These are phyloP conservation scores for Stagonosporopsis chrysanthemi DNA, from an alignment of 2,329 filamentous ascomycete genomes.

Conservation along the genomic window DNA sequence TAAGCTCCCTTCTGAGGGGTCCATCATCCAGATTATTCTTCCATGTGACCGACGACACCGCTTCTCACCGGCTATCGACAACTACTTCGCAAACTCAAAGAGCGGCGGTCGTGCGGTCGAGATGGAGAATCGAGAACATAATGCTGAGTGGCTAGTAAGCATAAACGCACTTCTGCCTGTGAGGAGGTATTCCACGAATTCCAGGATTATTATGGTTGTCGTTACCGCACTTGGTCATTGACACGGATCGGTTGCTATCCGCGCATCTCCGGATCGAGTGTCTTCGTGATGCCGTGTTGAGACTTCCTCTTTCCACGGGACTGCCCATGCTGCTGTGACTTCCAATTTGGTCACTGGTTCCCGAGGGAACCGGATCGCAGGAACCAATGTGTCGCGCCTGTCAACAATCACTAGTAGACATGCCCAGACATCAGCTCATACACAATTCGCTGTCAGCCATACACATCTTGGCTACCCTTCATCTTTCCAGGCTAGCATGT, in stretches of 20 bases:
- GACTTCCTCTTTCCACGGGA: not conserved
- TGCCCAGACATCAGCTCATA: not conserved
- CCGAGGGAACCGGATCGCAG: not conserved
- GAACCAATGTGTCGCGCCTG: not conserved
- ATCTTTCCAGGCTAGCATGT: constrained; percentile 16
- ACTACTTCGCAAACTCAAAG: not conserved
- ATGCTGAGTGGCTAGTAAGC: not conserved
- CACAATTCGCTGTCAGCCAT: too few relatives aligned
- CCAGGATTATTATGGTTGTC: too few relatives aligned
- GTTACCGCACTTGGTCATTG: not conserved
- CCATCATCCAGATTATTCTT: not conserved
- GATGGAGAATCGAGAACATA: not conserved
- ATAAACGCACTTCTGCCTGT: not conserved
- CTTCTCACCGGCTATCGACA: not conserved
- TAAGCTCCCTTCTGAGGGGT: not conserved
- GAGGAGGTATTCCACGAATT: not conserved
- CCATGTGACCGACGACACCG: not conserved
- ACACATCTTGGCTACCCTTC: not conserved
- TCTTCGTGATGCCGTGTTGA: not conserved
- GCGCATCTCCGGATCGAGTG: too few relatives aligned
- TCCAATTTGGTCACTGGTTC: not conserved
- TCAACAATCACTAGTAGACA: not conserved
- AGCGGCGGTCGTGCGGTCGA: not conserved
- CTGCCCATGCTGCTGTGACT: not conserved
- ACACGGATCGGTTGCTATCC: too few relatives aligned